Percentiles rank a stretch among this genome's conserved stretches.
Evolutionary conservation across 495 filamentous ascomycete genomes (phyloP).

Genomic region (Trichoderma virens): DNA sequence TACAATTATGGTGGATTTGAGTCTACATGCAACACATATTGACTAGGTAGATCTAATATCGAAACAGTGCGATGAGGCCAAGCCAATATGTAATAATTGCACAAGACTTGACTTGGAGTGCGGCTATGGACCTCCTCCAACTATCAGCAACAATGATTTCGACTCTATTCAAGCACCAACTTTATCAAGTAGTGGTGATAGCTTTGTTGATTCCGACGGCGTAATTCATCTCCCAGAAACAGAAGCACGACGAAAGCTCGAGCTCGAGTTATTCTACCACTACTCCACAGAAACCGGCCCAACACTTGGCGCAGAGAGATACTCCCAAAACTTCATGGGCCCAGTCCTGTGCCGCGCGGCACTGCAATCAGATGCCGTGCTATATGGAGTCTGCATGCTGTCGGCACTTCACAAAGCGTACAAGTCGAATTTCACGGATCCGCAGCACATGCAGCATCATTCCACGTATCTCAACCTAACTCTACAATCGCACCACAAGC

Average conservation of each 20-base stretch:
- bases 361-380: conserved; percentile 26
- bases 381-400: conserved; percentile 28
- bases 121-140: conserved; percentile 15
- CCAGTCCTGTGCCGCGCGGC: conserved; percentile 21
- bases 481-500: not conserved
- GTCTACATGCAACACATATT: not conserved
- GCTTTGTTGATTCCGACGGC: not conserved
- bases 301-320: conserved; percentile 15
- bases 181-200: not conserved
- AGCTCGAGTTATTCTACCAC: conserved; percentile 17
- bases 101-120: conserved; percentile 28
- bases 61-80: conserved; percentile 31
- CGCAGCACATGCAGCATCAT: not conserved
- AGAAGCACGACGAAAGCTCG: not conserved
- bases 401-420: conserved; percentile 24
- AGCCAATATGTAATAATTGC: conserved; percentile 32
- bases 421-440: not conserved
- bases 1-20: not conserved
- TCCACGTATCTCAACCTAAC: not conserved
- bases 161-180: not conserved
- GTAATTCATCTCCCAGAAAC: not conserved
- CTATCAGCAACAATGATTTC: not conserved
- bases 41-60: not conserved
- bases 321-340: conserved; percentile 12
- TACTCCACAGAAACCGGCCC: conserved; percentile 22